Conservation (phyloP, 202 grass and related monocot genomes). For the Hordeum pubiflorum region DNA sequence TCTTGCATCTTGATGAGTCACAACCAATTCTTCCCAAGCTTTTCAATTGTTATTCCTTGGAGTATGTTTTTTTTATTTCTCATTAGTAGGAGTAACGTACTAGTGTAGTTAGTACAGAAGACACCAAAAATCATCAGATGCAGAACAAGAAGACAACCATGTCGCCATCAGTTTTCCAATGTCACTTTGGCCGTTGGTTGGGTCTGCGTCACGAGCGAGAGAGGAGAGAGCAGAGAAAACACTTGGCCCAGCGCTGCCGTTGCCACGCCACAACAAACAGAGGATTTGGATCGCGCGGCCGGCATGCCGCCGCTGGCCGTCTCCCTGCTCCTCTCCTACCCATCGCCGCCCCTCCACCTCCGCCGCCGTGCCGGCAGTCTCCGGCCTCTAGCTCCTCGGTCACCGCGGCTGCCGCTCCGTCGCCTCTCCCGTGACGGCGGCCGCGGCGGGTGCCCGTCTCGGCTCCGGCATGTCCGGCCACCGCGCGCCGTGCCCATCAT, state of each 20-base stretch:
- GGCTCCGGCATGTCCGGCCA: slow-evolving; percentile 7
- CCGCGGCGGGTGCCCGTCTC: neutral
- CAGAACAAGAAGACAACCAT: neutral
- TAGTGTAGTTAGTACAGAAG: neutral
- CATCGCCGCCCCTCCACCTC: neutral
- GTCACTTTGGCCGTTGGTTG: neutral
- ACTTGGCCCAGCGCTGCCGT: neutral
- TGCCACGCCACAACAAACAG: neutral
- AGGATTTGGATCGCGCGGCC: neutral
- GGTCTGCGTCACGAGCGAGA: neutral
- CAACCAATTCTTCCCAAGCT: no score
- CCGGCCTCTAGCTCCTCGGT: neutral
- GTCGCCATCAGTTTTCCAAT: neutral
- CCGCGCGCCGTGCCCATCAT: slow-evolving; percentile 31
- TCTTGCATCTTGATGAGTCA: no score
- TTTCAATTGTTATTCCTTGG: no score
- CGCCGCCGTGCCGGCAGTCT: neutral
- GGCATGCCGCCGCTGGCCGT: slow-evolving; percentile 3
- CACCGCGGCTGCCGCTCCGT: neutral
- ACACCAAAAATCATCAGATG: neutral
- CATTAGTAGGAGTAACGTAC: no score
- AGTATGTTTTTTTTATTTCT: neutral
- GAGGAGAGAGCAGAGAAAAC: neutral
- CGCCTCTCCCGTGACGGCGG: neutral
- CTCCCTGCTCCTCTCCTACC: slow-evolving; percentile 5